These are phyloP conservation scores for Limnanthes douglasii DNA, from an alignment of 345 rosid species.

Conservation along the genomic window DNA sequence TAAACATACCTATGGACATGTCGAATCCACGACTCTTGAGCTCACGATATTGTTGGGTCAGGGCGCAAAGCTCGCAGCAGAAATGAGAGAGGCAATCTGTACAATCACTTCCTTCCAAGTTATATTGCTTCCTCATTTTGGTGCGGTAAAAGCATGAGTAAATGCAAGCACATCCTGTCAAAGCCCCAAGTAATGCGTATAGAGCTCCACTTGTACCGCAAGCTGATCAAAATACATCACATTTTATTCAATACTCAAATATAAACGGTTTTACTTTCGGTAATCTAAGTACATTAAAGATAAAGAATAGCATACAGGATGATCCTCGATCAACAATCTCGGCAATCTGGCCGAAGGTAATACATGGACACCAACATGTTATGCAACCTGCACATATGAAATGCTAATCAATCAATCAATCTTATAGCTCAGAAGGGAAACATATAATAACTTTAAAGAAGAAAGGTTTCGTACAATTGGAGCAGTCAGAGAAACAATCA, in stretches of 20 bases:
- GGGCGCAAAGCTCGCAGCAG: conserved; percentile 44
- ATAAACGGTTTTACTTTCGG: neutral
- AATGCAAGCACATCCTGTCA: conserved; percentile 32
- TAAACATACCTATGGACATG: conserved; percentile 25
- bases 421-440: no score
- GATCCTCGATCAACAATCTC: conserved; percentile 59
- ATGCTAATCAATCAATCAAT: no score
- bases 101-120: conserved; percentile 33
- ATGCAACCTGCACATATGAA: conserved; percentile 45
- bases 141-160: conserved; percentile 50
- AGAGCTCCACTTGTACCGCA: conserved; percentile 35
- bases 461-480: no score
- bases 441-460: no score
- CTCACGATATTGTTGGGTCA: conserved; percentile 53
- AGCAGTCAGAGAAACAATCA: no score
- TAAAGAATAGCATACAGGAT: conserved; percentile 13
- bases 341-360: conserved; percentile 48
- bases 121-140: conserved; percentile 46
- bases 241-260: neutral
- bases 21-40: conserved; percentile 44
- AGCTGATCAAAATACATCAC: conserved; percentile 24
- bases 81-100: conserved; percentile 33
- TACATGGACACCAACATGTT: conserved; percentile 59
- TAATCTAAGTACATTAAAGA: neutral
- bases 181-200: conserved; percentile 15